Conservation (phyloP, 306 rosid genomes). For the Cucumis hystrix region DNA sequence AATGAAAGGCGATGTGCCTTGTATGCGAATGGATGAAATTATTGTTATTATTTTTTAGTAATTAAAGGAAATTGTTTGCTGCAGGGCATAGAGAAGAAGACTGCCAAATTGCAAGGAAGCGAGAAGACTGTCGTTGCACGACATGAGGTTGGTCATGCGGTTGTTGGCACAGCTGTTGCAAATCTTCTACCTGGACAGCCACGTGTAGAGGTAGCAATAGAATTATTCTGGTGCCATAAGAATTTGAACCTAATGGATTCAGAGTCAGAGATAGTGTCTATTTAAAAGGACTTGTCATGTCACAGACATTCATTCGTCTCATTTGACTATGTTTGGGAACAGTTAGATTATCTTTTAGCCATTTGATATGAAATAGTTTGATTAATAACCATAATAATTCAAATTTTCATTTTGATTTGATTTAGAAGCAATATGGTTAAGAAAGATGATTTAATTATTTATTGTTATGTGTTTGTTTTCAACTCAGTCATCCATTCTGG, state of each 20-base stretch:
- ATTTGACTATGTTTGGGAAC: background rate
- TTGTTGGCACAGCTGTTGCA: slow-evolving; percentile 95
- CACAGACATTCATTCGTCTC: background rate
- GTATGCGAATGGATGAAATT: background rate
- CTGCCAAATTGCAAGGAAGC: slow-evolving; percentile 75
- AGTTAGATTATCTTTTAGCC: background rate
- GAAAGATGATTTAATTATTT: background rate
- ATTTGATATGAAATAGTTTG: no score
- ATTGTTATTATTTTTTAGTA: background rate
- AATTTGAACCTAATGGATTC: background rate
- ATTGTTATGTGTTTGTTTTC: background rate
- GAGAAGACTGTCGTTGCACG: slow-evolving; percentile 98
- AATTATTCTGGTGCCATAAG: background rate
- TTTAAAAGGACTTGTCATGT: background rate
- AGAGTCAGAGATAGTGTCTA: background rate
- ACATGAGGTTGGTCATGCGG: slow-evolving; percentile 99
- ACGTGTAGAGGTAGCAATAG: slow-evolving; percentile 66
- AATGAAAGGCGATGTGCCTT: background rate
- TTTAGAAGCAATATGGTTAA: no score
- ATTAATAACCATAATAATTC: no score
- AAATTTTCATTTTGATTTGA: no score
- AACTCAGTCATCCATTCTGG: background rate
- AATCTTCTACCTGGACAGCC: slow-evolving; percentile 90
- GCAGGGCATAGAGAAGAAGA: slow-evolving; percentile 97
- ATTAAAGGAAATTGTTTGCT: slow-evolving; percentile 20